phyloP scores from a whole-genome alignment of 2,329 filamentous ascomycete species.

The Phyllosticta paracitricarpa region DNA sequence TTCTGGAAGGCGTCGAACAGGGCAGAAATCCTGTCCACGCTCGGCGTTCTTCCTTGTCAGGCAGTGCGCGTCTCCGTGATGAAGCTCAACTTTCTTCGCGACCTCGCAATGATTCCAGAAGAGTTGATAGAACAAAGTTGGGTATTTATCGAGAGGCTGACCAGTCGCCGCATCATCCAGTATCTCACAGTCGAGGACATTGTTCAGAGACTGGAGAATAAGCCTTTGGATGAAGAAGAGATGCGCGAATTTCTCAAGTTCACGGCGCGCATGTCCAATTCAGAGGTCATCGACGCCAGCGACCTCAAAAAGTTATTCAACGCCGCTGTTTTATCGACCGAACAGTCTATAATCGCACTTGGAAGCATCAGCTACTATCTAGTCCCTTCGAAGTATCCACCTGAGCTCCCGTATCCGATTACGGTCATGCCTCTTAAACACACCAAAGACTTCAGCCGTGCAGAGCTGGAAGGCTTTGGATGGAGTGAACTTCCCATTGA shows the following conservation, averaged over 20 bases:
- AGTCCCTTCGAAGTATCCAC: constrained; percentile 62
- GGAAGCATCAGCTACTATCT: constrained; percentile 73
- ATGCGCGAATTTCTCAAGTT: constrained; percentile 76
- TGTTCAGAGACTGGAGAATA: constrained; percentile 68
- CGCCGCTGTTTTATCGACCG: constrained; percentile 63
- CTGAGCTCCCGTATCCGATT: constrained; percentile 5
- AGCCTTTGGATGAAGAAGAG: constrained; percentile 69
- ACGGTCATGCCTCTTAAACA: constrained; percentile 63
- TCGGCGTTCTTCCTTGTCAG: constrained; percentile 75
- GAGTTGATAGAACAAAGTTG: constrained; percentile 56
- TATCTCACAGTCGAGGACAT: constrained; percentile 84
- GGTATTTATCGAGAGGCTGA: constrained; percentile 70
- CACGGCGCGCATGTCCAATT: constrained; percentile 62
- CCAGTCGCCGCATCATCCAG: constrained; percentile 76
- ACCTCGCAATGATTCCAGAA: constrained; percentile 76
- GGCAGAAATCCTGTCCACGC: constrained; percentile 77
- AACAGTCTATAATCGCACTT: constrained; percentile 51
- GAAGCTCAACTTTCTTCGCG: constrained; percentile 70
- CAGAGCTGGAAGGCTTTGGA: constrained; percentile 67
- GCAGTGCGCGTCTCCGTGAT: constrained; percentile 67
- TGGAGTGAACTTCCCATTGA: constrained; percentile 80
- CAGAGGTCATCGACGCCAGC: constrained; percentile 60
- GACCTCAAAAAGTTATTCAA: constrained; percentile 64
- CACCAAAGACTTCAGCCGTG: constrained; percentile 56
- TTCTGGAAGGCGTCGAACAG: constrained; percentile 90